Conservation (phyloP, 2,329 filamentous ascomycete genomes). For the Microdochium trichocladiopsis region DNA sequence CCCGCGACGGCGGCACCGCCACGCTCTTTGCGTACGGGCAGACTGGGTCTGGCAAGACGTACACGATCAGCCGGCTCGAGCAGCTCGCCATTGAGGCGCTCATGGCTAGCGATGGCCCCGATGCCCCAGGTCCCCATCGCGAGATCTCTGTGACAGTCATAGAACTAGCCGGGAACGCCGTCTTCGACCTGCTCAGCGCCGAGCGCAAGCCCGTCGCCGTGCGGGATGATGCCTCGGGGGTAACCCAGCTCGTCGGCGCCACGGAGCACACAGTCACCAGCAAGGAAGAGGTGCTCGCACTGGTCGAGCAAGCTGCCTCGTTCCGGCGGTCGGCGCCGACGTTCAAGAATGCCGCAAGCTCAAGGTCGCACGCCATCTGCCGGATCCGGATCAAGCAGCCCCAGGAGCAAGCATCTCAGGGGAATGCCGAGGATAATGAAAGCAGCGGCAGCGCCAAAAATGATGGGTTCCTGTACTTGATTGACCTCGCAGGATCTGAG, state of each 20-base stretch:
- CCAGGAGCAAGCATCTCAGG: slow-evolving; percentile 56
- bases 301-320: slow-evolving; percentile 71
- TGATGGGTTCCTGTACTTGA: slow-evolving; percentile 90
- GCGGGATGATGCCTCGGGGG: slow-evolving; percentile 36
- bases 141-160: slow-evolving; percentile 89
- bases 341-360: slow-evolving; percentile 91
- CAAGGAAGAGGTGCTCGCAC: slow-evolving; percentile 24
- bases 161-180: slow-evolving; percentile 92
- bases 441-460: slow-evolving; percentile 56
- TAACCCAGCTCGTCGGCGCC: slow-evolving; percentile 34
- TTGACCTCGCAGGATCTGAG: slow-evolving; percentile 92
- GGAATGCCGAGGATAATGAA: slow-evolving; percentile 40
- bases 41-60: slow-evolving; percentile 94
- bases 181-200: slow-evolving; percentile 73
- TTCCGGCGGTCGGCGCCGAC: slow-evolving; percentile 93
- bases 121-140: slow-evolving; percentile 78
- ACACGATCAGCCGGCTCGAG: slow-evolving; percentile 61
- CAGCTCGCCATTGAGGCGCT: slow-evolving; percentile 27
- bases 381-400: slow-evolving; percentile 65
- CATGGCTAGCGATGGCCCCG: slow-evolving; percentile 43
- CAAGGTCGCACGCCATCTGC: slow-evolving; percentile 92
- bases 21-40: slow-evolving; percentile 94
- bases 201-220: slow-evolving; percentile 33
- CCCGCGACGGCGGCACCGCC: slow-evolving; percentile 36
- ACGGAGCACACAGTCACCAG: slow-evolving; percentile 25